Percentiles rank a stretch among this genome's conserved stretches.
phyloP scores from a whole-genome alignment of 2,329 filamentous ascomycete genomes.

The Exophiala alcalophila region DNA sequence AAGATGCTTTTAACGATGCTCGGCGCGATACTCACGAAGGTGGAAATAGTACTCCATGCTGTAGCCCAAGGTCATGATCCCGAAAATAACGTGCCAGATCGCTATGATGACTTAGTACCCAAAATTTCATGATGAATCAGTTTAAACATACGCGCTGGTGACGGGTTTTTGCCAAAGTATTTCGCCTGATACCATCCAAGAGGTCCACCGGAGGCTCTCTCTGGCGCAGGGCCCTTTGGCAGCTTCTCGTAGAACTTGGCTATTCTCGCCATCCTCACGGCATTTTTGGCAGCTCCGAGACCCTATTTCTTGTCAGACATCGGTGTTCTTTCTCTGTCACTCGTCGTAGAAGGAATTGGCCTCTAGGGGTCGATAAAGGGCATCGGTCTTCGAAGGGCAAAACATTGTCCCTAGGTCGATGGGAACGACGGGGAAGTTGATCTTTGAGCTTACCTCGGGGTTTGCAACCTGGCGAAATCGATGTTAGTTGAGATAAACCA shows the following conservation, averaged over 20 bases:
- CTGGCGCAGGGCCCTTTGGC: conserved; percentile 84
- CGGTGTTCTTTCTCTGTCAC: conserved; percentile 1
- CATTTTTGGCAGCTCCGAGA: conserved; percentile 91
- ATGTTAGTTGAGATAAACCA: conserved; percentile 12
- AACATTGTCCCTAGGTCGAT: background rate
- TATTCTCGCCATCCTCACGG: conserved; percentile 94
- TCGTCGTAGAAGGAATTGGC: too few species aligned
- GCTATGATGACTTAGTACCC: conserved; percentile 53
- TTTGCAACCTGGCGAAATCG: conserved; percentile 19
- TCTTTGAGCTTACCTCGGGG: conserved; percentile 22
- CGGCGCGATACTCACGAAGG: conserved; percentile 68
- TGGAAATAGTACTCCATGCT: conserved; percentile 99
- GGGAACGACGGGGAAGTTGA: background rate
- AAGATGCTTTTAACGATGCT: background rate
- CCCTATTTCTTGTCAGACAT: conserved; percentile 57
- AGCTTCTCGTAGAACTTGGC: conserved; percentile 99
- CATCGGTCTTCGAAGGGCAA: background rate
- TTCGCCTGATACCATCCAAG: conserved; percentile 78
- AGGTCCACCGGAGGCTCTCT: conserved; percentile 75
- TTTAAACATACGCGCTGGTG: conserved; percentile 72
- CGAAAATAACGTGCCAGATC: conserved; percentile 78
- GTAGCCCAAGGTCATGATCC: conserved; percentile 80
- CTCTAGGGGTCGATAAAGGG: background rate
- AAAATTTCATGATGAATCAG: conserved; percentile 5
- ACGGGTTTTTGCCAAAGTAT: conserved; percentile 94